Percentiles rank a stretch among this genome's conserved stretches.
These are phyloP conservation scores for Rhodomyrtus tomentosa DNA, from an alignment of 345 rosid species.

Conservation along the genomic window DNA sequence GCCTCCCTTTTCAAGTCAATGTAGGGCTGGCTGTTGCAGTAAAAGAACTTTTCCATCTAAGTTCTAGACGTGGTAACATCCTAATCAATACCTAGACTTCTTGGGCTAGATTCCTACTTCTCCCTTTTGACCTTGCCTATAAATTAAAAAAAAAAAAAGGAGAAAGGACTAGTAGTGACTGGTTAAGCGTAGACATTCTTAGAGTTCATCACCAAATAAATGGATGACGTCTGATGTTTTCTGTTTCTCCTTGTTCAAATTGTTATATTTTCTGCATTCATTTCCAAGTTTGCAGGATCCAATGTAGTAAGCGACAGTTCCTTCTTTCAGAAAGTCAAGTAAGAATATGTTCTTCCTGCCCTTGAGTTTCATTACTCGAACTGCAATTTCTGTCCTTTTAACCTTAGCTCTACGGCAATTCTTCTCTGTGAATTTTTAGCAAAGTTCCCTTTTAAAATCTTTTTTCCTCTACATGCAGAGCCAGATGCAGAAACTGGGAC, in stretches of 20 bases:
- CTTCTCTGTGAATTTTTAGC: background rate
- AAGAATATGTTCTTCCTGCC: conserved; percentile 30
- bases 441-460: conserved; percentile 3
- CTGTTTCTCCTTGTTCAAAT: background rate
- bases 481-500: conserved; percentile 34
- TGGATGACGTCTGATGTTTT: background rate
- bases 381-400: background rate
- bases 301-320: conserved; percentile 36
- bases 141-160: background rate
- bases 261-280: conserved; percentile 9
- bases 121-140: background rate
- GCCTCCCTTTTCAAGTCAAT: background rate
- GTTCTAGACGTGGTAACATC: background rate
- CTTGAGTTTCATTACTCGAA: background rate
- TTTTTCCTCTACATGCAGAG: conserved; percentile 4
- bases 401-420: background rate
- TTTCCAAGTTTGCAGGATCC: conserved; percentile 50
- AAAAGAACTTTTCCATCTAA: background rate
- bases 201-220: background rate
- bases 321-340: conserved; percentile 46
- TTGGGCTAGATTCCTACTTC: background rate
- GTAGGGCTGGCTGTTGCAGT: background rate
- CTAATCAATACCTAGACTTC: background rate
- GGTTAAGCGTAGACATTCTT: background rate
- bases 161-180: background rate